Evolutionary conservation across 2,329 filamentous ascomycete species (phyloP).

Genomic region (Aspergillus neoniger): DNA sequence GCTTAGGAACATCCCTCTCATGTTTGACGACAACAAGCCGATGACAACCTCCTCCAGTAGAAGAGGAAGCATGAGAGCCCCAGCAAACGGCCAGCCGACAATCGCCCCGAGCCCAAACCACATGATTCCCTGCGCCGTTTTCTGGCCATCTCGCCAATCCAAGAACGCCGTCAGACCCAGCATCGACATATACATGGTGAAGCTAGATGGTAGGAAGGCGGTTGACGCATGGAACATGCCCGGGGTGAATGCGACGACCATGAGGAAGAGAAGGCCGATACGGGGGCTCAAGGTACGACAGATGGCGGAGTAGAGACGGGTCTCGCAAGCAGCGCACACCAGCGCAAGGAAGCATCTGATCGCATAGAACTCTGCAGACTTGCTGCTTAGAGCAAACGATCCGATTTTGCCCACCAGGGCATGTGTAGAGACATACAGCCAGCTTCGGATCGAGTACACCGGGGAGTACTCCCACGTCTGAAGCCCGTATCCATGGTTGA

Average conservation of each 20-base stretch:
- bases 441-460: slow-evolving; percentile 90
- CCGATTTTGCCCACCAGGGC: slow-evolving; percentile 69
- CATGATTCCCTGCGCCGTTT: slow-evolving; percentile 79
- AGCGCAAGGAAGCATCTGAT: slow-evolving; percentile 75
- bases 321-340: slow-evolving; percentile 78
- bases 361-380: slow-evolving; percentile 76
- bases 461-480: slow-evolving; percentile 99
- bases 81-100: slow-evolving; percentile 92
- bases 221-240: slow-evolving; percentile 92
- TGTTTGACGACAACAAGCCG: slow-evolving; percentile 54
- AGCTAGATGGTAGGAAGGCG: slow-evolving; percentile 87
- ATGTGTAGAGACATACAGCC: slow-evolving; percentile 84
- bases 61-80: slow-evolving; percentile 78
- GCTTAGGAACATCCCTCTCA: slow-evolving; percentile 62
- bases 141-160: slow-evolving; percentile 79
- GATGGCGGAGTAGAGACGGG: slow-evolving; percentile 75
- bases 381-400: slow-evolving; percentile 55
- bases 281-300: slow-evolving; percentile 75
- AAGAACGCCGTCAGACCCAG: slow-evolving; percentile 86
- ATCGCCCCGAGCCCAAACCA: slow-evolving; percentile 87
- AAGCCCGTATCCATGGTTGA: slow-evolving; percentile 86
- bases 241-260: slow-evolving; percentile 75
- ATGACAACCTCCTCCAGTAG: slow-evolving; percentile 72
- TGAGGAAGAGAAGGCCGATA: slow-evolving; percentile 80
- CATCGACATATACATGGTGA: slow-evolving; percentile 93